A percentile compares a stretch with the other conserved stretches of the same genome.
These are phyloP conservation scores for Calcarisporium arbuscula DNA, from an alignment of 2,329 filamentous ascomycete species.

Conservation along the genomic window DNA sequence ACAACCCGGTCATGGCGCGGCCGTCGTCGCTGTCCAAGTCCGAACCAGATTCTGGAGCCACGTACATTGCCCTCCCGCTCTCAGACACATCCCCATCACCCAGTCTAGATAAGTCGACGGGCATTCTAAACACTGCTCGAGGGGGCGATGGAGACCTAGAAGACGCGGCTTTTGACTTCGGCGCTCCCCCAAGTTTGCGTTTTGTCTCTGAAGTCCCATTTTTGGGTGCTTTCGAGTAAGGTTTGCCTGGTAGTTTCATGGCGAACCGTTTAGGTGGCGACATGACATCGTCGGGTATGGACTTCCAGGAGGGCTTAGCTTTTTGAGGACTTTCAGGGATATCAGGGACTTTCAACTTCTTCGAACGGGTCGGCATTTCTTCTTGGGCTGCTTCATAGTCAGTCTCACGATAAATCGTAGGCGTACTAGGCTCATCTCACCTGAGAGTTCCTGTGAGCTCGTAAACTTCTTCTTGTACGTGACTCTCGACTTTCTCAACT, in stretches of 20 bases:
- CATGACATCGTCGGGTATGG: too few relatives aligned
- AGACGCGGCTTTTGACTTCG: neutral
- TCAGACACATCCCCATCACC: neutral
- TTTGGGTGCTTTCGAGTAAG: neutral
- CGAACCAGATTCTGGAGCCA: too few relatives aligned
- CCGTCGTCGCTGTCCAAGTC: constrained; percentile 4
- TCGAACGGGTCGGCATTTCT: constrained; percentile 1
- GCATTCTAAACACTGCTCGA: constrained; percentile 15
- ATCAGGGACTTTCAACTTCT: too few relatives aligned
- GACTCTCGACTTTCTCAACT: constrained; percentile 9
- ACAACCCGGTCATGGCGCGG: neutral
- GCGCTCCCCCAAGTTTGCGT: neutral
- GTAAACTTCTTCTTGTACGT: constrained; percentile 19
- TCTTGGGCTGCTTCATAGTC: constrained; percentile 12
- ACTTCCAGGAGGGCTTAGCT: too few relatives aligned
- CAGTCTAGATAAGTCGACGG: constrained; percentile 10
- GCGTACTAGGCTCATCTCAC: too few relatives aligned
- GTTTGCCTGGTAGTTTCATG: neutral
- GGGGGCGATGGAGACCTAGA: constrained; percentile 10
- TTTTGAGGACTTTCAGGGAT: too few relatives aligned
- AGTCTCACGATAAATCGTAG: too few relatives aligned
- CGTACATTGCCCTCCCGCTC: too few relatives aligned
- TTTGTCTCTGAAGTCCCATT: neutral
- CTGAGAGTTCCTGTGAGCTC: constrained; percentile 19
- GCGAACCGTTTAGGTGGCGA: too few relatives aligned